Percentiles rank a stretch among this genome's conserved stretches.
phyloP scores from a whole-genome alignment of 1,284 basidiomycete species.

The Leccinum glutinopallens region DNA sequence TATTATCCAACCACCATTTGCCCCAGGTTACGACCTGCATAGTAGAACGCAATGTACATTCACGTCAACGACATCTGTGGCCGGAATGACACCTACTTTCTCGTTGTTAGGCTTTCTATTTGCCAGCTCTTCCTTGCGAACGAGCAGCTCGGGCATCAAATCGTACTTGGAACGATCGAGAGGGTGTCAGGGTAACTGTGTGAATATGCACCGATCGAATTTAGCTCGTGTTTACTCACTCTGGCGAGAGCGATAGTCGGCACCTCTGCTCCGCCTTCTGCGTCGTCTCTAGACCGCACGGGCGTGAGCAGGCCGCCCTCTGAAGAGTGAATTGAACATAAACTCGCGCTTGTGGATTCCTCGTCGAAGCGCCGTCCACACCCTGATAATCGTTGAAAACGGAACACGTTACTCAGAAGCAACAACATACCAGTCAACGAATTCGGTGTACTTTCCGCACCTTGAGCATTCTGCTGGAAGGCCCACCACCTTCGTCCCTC shows the following conservation, averaged over 20 bases:
- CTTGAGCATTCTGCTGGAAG: constrained; percentile 14
- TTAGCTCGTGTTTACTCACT: constrained; percentile 6
- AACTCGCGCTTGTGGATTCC: constrained; percentile 26
- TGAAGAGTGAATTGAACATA: constrained; percentile 25
- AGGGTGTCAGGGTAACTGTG: constrained; percentile 3
- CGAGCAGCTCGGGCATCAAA: constrained; percentile 15
- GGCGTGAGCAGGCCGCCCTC: constrained; percentile 22
- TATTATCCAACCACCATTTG: constrained; percentile 22
- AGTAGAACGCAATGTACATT: no score
- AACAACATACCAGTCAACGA: constrained; percentile 20
- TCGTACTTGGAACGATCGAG: constrained; percentile 25
- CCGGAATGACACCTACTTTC: constrained; percentile 3
- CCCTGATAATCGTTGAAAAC: constrained; percentile 9
- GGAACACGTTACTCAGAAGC: not conserved
- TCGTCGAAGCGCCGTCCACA: constrained; percentile 25
- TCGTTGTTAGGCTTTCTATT: not conserved
- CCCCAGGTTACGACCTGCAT: constrained; percentile 15
- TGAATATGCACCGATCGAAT: not conserved
- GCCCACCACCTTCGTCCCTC: constrained; percentile 22
- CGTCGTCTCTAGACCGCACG: constrained; percentile 20
- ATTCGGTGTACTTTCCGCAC: constrained; percentile 26
- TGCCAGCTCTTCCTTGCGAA: constrained; percentile 5
- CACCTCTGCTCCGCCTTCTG: constrained; percentile 21
- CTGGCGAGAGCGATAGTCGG: constrained; percentile 19
- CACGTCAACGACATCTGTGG: not conserved